Conservation (phyloP, 1,284 basidiomycete genomes). For the Ustilago curta region DNA sequence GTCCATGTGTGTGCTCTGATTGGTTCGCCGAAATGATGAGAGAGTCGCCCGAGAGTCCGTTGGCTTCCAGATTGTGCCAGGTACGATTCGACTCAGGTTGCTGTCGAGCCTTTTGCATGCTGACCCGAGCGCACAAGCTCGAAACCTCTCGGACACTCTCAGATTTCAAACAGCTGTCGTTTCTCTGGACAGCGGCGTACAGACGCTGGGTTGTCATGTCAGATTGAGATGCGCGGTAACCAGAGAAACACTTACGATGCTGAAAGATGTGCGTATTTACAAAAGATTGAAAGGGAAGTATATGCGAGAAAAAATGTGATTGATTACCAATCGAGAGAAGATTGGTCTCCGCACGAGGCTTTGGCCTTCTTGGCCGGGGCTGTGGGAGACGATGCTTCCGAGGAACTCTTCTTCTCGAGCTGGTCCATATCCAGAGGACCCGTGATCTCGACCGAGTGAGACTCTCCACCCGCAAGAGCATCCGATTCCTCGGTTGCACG, state of each 20-base stretch:
- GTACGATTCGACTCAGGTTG: background rate
- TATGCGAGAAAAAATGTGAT: background rate
- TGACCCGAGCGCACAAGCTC: background rate
- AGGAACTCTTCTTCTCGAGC: constrained; percentile 17
- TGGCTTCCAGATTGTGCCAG: background rate
- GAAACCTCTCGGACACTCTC: background rate
- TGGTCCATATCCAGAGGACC: constrained; percentile 41
- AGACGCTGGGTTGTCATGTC: background rate
- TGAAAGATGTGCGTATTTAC: constrained; percentile 19
- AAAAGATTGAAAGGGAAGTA: background rate
- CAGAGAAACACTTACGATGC: constrained; percentile 1
- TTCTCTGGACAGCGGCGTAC: too few species aligned
- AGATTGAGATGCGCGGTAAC: background rate
- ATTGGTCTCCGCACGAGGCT: constrained; percentile 42
- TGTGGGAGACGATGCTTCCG: constrained; percentile 2
- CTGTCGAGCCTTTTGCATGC: background rate
- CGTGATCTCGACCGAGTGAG: constrained; percentile 50
- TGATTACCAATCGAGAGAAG: constrained; percentile 42
- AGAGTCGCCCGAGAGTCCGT: constrained; percentile 17
- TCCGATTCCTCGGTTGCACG: constrained; percentile 61
- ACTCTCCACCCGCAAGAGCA: constrained; percentile 45
- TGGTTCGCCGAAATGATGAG: constrained; percentile 3
- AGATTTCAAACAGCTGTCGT: background rate
- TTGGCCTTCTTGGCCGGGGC: constrained; percentile 21
- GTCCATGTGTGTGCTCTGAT: background rate